Conservation (phyloP, 2,329 filamentous ascomycete genomes). For the Colletotrichum destructivum region DNA sequence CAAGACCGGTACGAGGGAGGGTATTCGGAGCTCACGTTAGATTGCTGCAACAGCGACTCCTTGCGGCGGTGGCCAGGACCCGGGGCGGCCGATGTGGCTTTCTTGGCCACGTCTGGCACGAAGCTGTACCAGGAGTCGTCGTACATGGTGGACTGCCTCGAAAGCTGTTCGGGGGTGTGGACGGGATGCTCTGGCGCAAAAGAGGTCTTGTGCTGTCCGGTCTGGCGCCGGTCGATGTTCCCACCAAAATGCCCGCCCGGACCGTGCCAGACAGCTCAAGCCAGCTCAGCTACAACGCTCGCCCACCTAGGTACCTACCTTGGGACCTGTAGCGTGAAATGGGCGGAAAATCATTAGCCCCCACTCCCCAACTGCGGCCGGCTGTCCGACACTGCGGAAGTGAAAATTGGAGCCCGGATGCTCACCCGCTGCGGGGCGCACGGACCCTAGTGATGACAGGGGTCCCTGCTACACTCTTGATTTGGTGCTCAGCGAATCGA, state of each 20-base stretch:
- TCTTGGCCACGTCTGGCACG: constrained; percentile 73
- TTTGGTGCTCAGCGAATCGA: constrained; percentile 40
- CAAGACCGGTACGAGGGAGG: neutral
- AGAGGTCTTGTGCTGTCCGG: constrained; percentile 14
- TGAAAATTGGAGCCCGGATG: constrained; percentile 29
- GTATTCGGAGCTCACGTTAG: constrained; percentile 66
- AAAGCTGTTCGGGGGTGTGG: constrained; percentile 5
- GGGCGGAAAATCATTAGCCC: constrained; percentile 43
- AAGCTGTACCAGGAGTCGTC: constrained; percentile 90
- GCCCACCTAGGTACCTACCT: neutral
- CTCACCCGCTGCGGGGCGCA: constrained; percentile 38
- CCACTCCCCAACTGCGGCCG: constrained; percentile 23
- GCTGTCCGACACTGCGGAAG: neutral
- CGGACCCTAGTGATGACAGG: constrained; percentile 31
- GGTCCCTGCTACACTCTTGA: constrained; percentile 35
- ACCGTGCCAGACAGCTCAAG: constrained; percentile 25
- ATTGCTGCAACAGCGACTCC: constrained; percentile 78
- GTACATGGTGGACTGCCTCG: constrained; percentile 70
- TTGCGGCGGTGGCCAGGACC: constrained; percentile 73
- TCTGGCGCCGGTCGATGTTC: constrained; percentile 26
- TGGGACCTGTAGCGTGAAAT: neutral
- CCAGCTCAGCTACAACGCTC: constrained; percentile 20
- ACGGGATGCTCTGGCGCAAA: constrained; percentile 13
- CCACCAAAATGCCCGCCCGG: constrained; percentile 8
- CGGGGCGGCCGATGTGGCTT: constrained; percentile 60